These are phyloP conservation scores for apple (Malus domestica) DNA, from an alignment of 306 rosid species.

Conservation along the genomic window DNA sequence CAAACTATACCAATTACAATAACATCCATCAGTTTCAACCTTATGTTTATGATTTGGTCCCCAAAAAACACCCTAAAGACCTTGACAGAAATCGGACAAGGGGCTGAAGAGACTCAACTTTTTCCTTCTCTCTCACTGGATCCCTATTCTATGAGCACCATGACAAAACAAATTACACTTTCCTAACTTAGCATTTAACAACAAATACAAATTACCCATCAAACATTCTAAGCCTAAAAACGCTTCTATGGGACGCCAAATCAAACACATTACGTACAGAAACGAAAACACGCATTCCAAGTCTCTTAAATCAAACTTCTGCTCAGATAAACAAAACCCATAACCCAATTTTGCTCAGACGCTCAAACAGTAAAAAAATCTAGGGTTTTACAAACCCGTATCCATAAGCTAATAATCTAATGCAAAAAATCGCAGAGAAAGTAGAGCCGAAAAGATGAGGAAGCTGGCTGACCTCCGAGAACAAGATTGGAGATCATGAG, in stretches of 20 bases:
- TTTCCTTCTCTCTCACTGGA: neutral
- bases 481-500: slow-evolving; percentile 71
- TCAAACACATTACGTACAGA: slow-evolving; percentile 37
- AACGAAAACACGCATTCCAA: neutral
- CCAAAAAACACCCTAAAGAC: neutral
- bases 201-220: neutral
- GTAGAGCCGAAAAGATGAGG: neutral
- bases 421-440: neutral
- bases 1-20: neutral
- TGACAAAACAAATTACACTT: neutral
- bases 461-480: slow-evolving; percentile 52
- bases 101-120: neutral
- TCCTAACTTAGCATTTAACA: neutral
- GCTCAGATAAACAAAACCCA: neutral
- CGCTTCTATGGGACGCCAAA: slow-evolving; percentile 12
- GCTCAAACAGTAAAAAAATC: neutral
- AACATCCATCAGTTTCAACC: neutral
- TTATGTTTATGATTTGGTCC: neutral
- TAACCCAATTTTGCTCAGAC: neutral
- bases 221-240: neutral
- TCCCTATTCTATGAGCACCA: neutral
- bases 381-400: neutral
- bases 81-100: neutral
- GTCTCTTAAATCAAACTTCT: neutral
- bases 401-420: neutral